Evolutionary conservation across 73 alveolate genomes (phyloP).

Genomic region (Blepharisma japonicum): DNA sequence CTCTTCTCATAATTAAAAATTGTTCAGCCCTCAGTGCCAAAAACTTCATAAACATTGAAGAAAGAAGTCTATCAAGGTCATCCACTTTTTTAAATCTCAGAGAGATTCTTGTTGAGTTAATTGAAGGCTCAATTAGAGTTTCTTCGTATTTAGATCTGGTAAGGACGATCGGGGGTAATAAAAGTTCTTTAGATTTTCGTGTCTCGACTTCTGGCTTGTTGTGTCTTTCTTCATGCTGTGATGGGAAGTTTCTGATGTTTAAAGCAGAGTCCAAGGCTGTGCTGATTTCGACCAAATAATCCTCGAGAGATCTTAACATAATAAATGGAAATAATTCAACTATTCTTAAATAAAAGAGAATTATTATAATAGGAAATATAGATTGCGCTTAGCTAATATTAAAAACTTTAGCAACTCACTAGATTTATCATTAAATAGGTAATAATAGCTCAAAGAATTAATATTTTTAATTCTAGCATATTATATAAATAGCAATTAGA

Average conservation of each 20-base stretch:
- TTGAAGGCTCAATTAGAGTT: constrained; percentile 59
- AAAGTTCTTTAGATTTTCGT: constrained; percentile 47
- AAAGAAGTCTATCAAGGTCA: constrained; percentile 58
- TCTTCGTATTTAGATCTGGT: constrained; percentile 67
- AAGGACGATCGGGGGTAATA: constrained; percentile 60
- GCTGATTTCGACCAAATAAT: constrained; percentile 51
- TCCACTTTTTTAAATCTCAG: constrained; percentile 56
- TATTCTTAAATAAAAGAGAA: too few relatives aligned
- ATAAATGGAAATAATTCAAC: too few relatives aligned
- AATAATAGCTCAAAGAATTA: too few relatives aligned
- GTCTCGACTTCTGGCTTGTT: constrained; percentile 75
- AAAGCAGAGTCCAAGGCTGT: constrained; percentile 55
- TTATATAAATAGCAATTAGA: too few relatives aligned
- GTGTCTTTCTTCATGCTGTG: constrained; percentile 66
- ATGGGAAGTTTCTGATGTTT: constrained; percentile 60
- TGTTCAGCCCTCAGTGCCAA: constrained; percentile 67
- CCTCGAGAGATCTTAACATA: constrained; percentile 50
- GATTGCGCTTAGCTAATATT: too few relatives aligned
- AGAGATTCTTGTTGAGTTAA: constrained; percentile 56
- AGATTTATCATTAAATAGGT: too few relatives aligned
- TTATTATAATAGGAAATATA: too few relatives aligned
- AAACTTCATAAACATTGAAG: constrained; percentile 62
- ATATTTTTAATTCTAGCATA: too few relatives aligned
- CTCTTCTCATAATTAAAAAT: constrained; percentile 63
- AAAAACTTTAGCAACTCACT: too few relatives aligned